Percentiles rank a stretch among this genome's conserved stretches.
These are phyloP conservation scores for Talaromyces proteolyticus DNA, from an alignment of 495 filamentous ascomycete species.

Conservation along the genomic window DNA sequence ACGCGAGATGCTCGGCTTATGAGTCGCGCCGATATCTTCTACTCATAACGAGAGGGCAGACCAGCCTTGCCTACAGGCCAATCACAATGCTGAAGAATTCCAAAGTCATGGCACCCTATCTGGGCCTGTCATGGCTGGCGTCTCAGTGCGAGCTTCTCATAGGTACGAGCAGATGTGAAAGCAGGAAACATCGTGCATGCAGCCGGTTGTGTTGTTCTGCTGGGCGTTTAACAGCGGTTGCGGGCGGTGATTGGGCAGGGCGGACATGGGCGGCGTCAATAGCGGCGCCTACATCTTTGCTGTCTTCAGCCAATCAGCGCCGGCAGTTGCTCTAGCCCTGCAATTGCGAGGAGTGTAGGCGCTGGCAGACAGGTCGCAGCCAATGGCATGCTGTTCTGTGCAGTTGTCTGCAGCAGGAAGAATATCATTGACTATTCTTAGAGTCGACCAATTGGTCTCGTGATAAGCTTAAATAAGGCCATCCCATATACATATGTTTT, in stretches of 20 bases:
- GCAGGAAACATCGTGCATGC: conserved; percentile 3
- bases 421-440: too few relatives aligned
- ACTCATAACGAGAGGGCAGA: background rate
- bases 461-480: too few relatives aligned
- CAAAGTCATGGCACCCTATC: conserved; percentile 3
- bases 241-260: background rate
- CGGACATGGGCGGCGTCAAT: too few relatives aligned
- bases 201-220: background rate
- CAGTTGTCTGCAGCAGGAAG: too few relatives aligned
- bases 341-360: too few relatives aligned
- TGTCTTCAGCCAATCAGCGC: too few relatives aligned
- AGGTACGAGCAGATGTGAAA: background rate
- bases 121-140: background rate
- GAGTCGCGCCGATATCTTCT: background rate
- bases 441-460: too few relatives aligned
- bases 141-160: background rate
- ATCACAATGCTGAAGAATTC: conserved; percentile 6
- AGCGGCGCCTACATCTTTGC: too few relatives aligned
- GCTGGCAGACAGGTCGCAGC: too few relatives aligned
- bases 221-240: background rate
- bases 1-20: background rate
- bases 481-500: too few relatives aligned
- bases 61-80: conserved; percentile 1
- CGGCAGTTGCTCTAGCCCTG: too few relatives aligned
- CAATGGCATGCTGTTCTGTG: too few relatives aligned